These are phyloP conservation scores for Remersonia thermophila DNA, from an alignment of 2,329 filamentous ascomycete species.

Conservation along the genomic window DNA sequence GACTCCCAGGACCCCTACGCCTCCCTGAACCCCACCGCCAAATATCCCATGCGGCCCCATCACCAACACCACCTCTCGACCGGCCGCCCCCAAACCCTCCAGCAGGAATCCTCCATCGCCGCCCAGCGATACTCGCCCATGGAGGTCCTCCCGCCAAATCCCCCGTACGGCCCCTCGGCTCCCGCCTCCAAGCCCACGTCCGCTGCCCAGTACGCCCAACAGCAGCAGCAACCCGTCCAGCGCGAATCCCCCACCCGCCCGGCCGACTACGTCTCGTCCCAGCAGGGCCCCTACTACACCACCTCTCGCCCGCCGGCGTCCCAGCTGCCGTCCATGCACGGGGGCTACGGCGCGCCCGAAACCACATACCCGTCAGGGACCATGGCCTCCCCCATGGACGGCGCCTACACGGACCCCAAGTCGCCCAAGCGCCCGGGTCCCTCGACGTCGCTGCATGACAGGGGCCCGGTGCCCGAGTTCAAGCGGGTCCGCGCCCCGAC, in stretches of 20 bases:
- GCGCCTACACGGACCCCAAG: constrained; percentile 47
- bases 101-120: constrained; percentile 68
- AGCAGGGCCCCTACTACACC: constrained; percentile 45
- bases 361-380: constrained; percentile 62
- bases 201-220: constrained; percentile 36
- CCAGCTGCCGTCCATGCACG: constrained; percentile 60
- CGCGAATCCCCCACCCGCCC: constrained; percentile 71
- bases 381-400: constrained; percentile 56
- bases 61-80: constrained; percentile 60
- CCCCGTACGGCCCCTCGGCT: constrained; percentile 52
- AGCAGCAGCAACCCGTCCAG: constrained; percentile 38
- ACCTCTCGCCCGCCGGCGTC: constrained; percentile 31
- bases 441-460: constrained; percentile 26
- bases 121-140: constrained; percentile 93
- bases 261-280: constrained; percentile 43
- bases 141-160: constrained; percentile 73
- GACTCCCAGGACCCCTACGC: constrained; percentile 73
- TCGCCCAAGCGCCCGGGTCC: constrained; percentile 43
- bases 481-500: constrained; percentile 59
- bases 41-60: constrained; percentile 70
- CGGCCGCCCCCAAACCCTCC: constrained; percentile 45
- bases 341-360: constrained; percentile 46
- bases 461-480: constrained; percentile 76
- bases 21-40: constrained; percentile 70
- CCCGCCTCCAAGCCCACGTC: constrained; percentile 38